These are phyloP conservation scores for Litchi chinensis DNA, from an alignment of 345 rosid species.

Conservation along the genomic window DNA sequence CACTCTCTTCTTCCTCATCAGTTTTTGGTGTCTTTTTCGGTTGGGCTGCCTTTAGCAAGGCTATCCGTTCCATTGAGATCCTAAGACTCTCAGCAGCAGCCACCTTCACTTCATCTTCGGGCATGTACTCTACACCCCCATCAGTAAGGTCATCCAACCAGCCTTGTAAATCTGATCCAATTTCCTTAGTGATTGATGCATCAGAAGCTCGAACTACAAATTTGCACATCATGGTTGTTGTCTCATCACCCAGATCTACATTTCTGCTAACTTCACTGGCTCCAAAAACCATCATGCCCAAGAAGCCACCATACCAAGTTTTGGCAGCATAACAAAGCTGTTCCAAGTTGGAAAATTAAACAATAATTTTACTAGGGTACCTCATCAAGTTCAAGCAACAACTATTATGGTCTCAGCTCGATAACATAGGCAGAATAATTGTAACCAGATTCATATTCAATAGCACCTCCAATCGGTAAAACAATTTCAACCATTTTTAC, in stretches of 20 bases:
- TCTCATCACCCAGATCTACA: conserved; percentile 94
- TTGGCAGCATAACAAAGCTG: conserved; percentile 98
- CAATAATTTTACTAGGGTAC: neutral
- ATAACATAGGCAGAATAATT: neutral
- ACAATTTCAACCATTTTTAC: neutral
- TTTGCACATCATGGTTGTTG: conserved; percentile 96
- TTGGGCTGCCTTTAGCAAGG: conserved; percentile 86
- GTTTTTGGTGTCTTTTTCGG: conserved; percentile 62
- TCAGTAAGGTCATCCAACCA: conserved; percentile 97
- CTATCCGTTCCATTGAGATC: conserved; percentile 91
- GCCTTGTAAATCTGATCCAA: conserved; percentile 89
- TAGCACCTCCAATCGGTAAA: neutral
- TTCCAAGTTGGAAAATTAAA: conserved; percentile 11
- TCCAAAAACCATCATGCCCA: conserved; percentile 96
- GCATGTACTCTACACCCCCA: conserved; percentile 94
- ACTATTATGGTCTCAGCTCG: neutral
- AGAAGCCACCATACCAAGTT: conserved; percentile 94
- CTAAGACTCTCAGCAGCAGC: conserved; percentile 88
- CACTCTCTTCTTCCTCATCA: conserved; percentile 42
- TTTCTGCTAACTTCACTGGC: conserved; percentile 99
- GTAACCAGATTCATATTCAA: neutral
- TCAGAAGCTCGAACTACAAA: conserved; percentile 97
- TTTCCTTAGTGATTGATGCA: conserved; percentile 87
- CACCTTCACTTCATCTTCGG: conserved; percentile 93
- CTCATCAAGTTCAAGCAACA: neutral